Conservation (phyloP, 257 asterid genomes). For the Lithospermum erythrorhizon region DNA sequence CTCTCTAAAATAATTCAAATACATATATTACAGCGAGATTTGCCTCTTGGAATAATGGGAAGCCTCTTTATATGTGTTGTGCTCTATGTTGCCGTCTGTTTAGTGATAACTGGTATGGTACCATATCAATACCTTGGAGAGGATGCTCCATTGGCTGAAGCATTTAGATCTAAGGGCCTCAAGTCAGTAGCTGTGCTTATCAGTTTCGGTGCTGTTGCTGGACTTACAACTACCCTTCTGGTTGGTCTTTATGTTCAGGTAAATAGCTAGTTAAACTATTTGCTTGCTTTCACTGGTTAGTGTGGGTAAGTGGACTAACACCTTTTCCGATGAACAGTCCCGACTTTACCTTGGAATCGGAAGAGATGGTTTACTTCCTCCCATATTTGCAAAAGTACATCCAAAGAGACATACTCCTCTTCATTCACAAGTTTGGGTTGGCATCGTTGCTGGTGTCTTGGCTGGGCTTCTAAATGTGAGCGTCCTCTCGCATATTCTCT, state of each 20-base stretch:
- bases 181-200: slow-evolving; percentile 67
- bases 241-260: slow-evolving; percentile 99
- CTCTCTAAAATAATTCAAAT: slow-evolving; percentile 10
- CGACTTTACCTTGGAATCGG: slow-evolving; percentile 94
- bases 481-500: slow-evolving; percentile 81
- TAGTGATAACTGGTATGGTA: slow-evolving; percentile 95
- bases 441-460: slow-evolving; percentile 65
- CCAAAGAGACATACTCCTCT: slow-evolving; percentile 70
- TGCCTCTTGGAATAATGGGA: slow-evolving; percentile 86
- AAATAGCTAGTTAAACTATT: slow-evolving; percentile 7
- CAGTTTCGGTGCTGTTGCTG: slow-evolving; percentile 95
- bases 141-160: slow-evolving; percentile 89
- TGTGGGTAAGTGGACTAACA: not conserved
- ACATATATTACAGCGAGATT: slow-evolving; percentile 57
- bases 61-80: slow-evolving; percentile 72
- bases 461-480: slow-evolving; percentile 80
- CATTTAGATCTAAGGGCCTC: slow-evolving; percentile 73
- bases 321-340: slow-evolving; percentile 41
- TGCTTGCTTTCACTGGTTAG: slow-evolving; percentile 3
- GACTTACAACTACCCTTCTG: slow-evolving; percentile 85
- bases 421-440: slow-evolving; percentile 91
- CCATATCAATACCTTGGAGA: slow-evolving; percentile 74
- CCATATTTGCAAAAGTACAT: slow-evolving; percentile 67
- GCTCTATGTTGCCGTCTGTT: slow-evolving; percentile 71
- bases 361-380: slow-evolving; percentile 86